A percentile compares a stretch with the other conserved stretches of the same genome.
Conservation (phyloP, 805 yeast genomes). For the Trichomonascus vanleenenianus region DNA sequence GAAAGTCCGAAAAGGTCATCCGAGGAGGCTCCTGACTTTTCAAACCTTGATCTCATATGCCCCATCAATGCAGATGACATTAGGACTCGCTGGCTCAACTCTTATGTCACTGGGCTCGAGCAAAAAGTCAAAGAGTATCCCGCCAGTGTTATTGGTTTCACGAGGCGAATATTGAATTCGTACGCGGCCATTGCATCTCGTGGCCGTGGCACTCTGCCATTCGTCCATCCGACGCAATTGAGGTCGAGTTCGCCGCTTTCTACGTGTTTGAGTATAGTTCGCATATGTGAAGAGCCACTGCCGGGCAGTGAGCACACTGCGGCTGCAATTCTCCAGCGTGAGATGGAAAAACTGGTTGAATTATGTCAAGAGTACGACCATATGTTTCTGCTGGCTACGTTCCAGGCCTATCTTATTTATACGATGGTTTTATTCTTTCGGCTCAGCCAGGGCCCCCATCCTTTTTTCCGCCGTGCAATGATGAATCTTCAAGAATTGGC, state of each 20-base stretch:
- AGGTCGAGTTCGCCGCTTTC: background rate
- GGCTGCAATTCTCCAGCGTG: background rate
- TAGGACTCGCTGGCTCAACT: background rate
- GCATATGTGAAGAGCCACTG: background rate
- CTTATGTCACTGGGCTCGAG: background rate
- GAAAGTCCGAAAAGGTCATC: background rate
- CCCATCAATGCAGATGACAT: background rate
- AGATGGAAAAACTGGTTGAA: background rate
- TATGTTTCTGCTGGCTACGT: background rate
- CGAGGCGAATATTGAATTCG: background rate
- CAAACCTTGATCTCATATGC: background rate
- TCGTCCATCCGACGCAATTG: background rate
- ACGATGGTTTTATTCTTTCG: background rate
- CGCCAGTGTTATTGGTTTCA: background rate
- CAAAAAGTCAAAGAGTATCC: background rate
- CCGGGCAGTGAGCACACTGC: background rate
- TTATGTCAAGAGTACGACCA: background rate
- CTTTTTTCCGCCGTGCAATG: background rate
- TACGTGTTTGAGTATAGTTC: background rate
- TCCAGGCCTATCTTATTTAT: background rate
- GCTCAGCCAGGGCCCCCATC: background rate
- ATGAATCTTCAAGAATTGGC: background rate
- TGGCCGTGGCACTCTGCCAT: background rate
- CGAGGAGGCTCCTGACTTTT: background rate
- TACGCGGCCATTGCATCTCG: background rate